Base-by-base conservation (phyloP, 2,329 filamentous ascomycete genomes). In the Colletotrichum sp. region DNA sequence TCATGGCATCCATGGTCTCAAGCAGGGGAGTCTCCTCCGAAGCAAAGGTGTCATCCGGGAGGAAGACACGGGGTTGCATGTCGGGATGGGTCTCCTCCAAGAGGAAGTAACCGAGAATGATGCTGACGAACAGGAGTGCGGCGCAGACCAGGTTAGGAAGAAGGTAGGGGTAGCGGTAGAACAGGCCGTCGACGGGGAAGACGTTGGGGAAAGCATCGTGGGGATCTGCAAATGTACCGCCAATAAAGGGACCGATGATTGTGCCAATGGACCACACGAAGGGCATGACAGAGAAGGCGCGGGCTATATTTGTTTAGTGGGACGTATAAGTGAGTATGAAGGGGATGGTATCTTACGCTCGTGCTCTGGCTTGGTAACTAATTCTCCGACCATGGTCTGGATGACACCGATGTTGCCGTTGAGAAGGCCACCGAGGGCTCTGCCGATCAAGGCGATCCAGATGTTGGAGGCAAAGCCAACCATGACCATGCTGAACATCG, bases 331-430 rank as follows among this genome's bases (percentile, higher is more conserved):
- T 26, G 58, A 32, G n/a, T 6, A 15, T 18, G 8, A 7, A 60
- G 24, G 4, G 28, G 26, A 32, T 21, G 30, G 18, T n/a, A 38
- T 34, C 93, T 88, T 86, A 95, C 93, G 95, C 85, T 98, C 95
- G 85, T 98, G 95, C 80, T 96, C 94, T 16, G 94, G 95, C 74
- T 93, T 94, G 38, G 90, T 94, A 67, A 98, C 94, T 72, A 98
- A 84, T 84, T 98, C 96, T 32, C 94, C 95, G 16, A 98, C 96
- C 94, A 98, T 98, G 21, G 95, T 98, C 84, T 98, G 94, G 78
- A 97, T 95, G 43, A 97, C 94, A 32, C 94, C 96, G 79, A 98
- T 95, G 82, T 98, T 98, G 75, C 96, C 96, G 83, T 98, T 98
- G 71, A 98, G 88, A 15, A 96, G 88, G 26, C 96, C 96, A 57